Base-by-base conservation (phyloP, 202 grass and related monocot genomes). In the Sporobolus alterniflorus region DNA sequence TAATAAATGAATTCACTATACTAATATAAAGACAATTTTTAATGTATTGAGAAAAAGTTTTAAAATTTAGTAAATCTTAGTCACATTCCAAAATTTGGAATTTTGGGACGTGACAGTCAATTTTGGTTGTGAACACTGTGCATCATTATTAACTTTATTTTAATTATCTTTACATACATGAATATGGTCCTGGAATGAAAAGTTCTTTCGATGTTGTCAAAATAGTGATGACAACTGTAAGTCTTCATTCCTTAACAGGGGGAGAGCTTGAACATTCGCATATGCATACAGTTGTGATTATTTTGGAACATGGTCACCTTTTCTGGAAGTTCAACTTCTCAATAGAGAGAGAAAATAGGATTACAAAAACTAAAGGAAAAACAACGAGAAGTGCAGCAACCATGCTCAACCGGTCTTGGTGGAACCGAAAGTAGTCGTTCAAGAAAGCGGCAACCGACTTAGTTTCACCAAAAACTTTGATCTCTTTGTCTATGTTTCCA, bases 241-340 rank as follows among this genome's bases (percentile, higher is more conserved):
- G 51, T 55, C 29, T 46, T 43, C 4, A 17, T 48, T 70, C 67
- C 26, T 70, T 17, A 42, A 69, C n/a, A 24, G 1, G n/a, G 22
- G n/a, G 20, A 16, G 24, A 28, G 22, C 34, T 44, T 69, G 11
- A 26, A 46, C 12, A 44, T 9, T 72, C 48, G n/a, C 69, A 1
- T 15, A 12, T 14, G 17, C 22, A 66, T 49, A 68, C 71, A 43
- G 14, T 30, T 69, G 33, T 14, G 66, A 13, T 15, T 67, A 30
- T 74, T 5, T 26, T 6, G 0, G 44, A 84, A 61, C 16, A 29
- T 69, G 42, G 9, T 82, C 82, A 94, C 69, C 88, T 88, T 74
- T 73, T 94, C 39, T 94, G 92, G 69, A 94, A 94, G 84, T 89
- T 94, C 14, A 89, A 13, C 54, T 86, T 91, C 12, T 88, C 86